These are phyloP conservation scores for Coemansia sp. DNA, from an alignment of 192 early-diverging fungal species.

Conservation along the genomic window DNA sequence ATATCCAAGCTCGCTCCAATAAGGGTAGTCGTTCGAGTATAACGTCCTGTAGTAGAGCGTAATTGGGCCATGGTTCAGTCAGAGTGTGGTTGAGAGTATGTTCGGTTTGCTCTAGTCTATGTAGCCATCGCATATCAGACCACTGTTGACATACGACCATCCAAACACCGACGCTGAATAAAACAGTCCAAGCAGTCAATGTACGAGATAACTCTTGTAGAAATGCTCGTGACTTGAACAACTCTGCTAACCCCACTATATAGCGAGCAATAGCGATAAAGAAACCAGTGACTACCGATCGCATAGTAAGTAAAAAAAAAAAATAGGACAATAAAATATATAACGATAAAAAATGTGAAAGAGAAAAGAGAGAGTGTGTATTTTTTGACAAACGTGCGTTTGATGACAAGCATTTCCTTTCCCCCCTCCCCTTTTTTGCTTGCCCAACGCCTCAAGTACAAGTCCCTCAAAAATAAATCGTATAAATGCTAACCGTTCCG, in stretches of 20 bases:
- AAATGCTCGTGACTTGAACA: slow-evolving; percentile 26
- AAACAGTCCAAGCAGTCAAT: slow-evolving; percentile 29
- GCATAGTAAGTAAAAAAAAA: background rate
- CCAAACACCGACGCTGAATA: slow-evolving; percentile 51
- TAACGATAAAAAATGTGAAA: slow-evolving; percentile 16
- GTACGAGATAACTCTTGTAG: slow-evolving; percentile 34
- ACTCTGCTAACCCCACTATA: slow-evolving; percentile 4
- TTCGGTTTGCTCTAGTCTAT: slow-evolving; percentile 7
- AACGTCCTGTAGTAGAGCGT: slow-evolving; percentile 53
- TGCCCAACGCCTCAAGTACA: slow-evolving; percentile 1
- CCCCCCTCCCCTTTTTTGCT: background rate
- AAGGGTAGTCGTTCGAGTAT: slow-evolving; percentile 57
- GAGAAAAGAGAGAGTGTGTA: too few relatives aligned
- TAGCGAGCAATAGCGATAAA: background rate
- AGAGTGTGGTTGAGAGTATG: background rate
- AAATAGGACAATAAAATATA: slow-evolving; percentile 5
- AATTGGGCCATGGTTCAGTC: slow-evolving; percentile 25
- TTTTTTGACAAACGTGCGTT: slow-evolving; percentile 9
- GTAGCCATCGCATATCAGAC: slow-evolving; percentile 55
- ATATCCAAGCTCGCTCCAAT: slow-evolving; percentile 49
- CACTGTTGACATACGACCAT: slow-evolving; percentile 59
- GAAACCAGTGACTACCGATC: slow-evolving; percentile 4
- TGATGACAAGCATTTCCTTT: background rate
- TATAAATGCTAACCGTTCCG: background rate
- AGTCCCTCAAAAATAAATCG: background rate